Conservation (phyloP, 2,329 filamentous ascomycete species). For the Albifimbria verrucaria region DNA sequence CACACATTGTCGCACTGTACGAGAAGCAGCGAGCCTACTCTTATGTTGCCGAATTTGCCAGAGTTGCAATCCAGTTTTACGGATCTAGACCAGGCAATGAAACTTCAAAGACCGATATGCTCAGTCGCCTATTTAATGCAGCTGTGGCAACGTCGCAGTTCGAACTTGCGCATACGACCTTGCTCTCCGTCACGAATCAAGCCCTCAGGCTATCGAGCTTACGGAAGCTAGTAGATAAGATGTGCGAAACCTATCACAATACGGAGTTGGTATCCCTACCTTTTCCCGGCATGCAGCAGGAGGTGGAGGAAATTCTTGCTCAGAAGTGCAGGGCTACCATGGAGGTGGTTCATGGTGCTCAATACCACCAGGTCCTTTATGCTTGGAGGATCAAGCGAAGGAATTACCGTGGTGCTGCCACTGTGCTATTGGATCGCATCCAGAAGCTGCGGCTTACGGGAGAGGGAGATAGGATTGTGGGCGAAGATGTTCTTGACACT, state of each 20-base stretch:
- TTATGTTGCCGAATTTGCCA: constrained; percentile 80
- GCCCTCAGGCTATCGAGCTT: constrained; percentile 71
- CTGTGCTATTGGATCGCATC: constrained; percentile 60
- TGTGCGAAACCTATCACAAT: constrained; percentile 65
- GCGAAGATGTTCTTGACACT: constrained; percentile 58
- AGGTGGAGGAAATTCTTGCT: constrained; percentile 75
- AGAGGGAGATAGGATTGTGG: constrained; percentile 53
- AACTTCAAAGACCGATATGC: constrained; percentile 64
- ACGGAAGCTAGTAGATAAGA: constrained; percentile 63
- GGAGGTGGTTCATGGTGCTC: constrained; percentile 65
- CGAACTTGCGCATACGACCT: constrained; percentile 75
- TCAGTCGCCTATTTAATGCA: constrained; percentile 80
- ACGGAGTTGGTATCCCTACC: constrained; percentile 71
- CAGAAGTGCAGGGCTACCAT: constrained; percentile 67
- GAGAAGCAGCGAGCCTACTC: constrained; percentile 75
- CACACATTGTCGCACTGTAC: constrained; percentile 79
- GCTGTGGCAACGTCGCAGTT: constrained; percentile 77
- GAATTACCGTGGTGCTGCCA: constrained; percentile 79
- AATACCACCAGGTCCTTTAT: constrained; percentile 87
- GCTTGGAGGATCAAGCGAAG: constrained; percentile 81
- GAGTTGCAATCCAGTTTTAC: constrained; percentile 67
- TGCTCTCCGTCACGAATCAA: constrained; percentile 68
- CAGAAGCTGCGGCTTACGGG: constrained; percentile 58
- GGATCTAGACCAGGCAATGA: constrained; percentile 24
- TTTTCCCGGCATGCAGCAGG: constrained; percentile 71